Evolutionary conservation across 495 filamentous ascomycete genomes (phyloP).

Genomic region (Penicillium argentinense): DNA sequence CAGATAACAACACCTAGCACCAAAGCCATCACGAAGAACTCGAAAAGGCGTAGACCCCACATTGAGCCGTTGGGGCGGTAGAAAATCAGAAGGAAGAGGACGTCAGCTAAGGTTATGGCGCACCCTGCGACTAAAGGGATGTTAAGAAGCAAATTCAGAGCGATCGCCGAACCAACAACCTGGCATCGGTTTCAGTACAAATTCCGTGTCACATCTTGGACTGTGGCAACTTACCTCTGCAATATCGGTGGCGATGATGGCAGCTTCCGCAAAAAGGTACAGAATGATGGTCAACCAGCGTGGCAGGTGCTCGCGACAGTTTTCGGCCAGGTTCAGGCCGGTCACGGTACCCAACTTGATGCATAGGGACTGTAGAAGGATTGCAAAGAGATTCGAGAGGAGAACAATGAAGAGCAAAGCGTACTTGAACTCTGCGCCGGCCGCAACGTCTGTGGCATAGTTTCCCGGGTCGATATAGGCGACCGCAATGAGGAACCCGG

Average conservation of each 20-base stretch:
- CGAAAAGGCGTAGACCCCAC: slow-evolving; percentile 72
- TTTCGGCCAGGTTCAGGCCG: slow-evolving; percentile 76
- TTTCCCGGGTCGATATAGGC: slow-evolving; percentile 84
- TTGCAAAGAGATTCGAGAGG: slow-evolving; percentile 80
- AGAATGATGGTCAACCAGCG: slow-evolving; percentile 73
- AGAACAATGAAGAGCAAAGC: slow-evolving; percentile 78
- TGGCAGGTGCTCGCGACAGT: slow-evolving; percentile 73
- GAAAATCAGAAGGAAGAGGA: slow-evolving; percentile 82
- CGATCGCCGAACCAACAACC: slow-evolving; percentile 90
- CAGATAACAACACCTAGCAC: slow-evolving; percentile 87
- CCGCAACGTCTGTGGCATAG: slow-evolving; percentile 81
- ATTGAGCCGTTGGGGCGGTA: slow-evolving; percentile 76
- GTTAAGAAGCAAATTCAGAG: slow-evolving; percentile 78
- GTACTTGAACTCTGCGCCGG: slow-evolving; percentile 63
- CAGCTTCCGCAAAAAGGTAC: slow-evolving; percentile 73
- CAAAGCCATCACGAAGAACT: slow-evolving; percentile 74
- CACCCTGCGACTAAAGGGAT: slow-evolving; percentile 86
- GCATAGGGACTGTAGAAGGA: slow-evolving; percentile 78
- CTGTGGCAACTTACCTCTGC: slow-evolving; percentile 59
- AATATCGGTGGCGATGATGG: slow-evolving; percentile 88
- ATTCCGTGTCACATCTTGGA: neutral
- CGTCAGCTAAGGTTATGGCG: slow-evolving; percentile 80
- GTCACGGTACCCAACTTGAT: slow-evolving; percentile 86
- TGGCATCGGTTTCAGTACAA: slow-evolving; percentile 24
- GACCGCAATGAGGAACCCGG: slow-evolving; percentile 81